phyloP scores from a whole-genome alignment of 2,329 filamentous ascomycete genomes.

The Botrytis pseudocinerea region DNA sequence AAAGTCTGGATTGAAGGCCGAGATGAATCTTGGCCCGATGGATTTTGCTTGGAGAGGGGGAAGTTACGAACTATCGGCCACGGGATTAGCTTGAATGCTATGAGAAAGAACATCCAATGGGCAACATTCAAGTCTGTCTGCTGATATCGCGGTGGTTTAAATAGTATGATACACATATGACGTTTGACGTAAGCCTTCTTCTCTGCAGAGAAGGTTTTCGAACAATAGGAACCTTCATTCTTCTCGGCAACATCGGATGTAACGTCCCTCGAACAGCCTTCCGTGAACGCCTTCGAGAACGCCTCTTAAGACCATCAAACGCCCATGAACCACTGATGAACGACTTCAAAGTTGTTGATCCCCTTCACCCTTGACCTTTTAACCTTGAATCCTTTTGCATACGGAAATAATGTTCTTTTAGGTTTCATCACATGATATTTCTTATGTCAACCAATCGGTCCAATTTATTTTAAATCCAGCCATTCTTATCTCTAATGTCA shows the following conservation, averaged over 20 bases:
- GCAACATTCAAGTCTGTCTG: neutral
- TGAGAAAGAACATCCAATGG: neutral
- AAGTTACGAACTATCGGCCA: neutral
- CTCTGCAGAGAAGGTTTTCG: conserved; percentile 1
- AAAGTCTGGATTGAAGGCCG: conserved; percentile 1
- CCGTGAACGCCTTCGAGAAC: neutral
- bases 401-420: neutral
- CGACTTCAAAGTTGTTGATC: neutral
- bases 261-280: neutral
- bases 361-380: neutral
- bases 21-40: neutral
- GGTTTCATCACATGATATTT: conserved; percentile 4
- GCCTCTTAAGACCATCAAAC: neutral
- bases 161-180: neutral
- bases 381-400: neutral
- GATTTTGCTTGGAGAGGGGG: neutral
- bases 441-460: conserved; percentile 10
- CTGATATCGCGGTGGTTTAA: neutral
- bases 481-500: conserved; percentile 11
- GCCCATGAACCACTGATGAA: neutral
- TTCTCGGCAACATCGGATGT: neutral
- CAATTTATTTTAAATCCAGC: neutral
- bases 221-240: neutral
- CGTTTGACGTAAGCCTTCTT: neutral
- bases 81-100: neutral